These are phyloP conservation scores for Marasmius tenuissimus DNA, from an alignment of 1,284 basidiomycete species.

Conservation along the genomic window DNA sequence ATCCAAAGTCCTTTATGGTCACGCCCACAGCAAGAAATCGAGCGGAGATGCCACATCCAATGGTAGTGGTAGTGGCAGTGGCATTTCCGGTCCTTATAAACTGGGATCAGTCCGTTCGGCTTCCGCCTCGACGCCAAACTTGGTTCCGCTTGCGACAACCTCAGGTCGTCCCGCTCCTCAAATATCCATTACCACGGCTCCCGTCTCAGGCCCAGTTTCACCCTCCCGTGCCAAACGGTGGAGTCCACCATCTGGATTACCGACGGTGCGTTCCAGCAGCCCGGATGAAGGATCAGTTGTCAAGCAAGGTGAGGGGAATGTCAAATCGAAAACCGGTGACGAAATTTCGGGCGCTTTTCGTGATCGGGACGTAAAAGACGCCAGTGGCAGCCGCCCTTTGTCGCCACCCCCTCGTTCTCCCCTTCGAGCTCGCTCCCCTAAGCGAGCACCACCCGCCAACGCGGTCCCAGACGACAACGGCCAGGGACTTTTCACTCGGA, in stretches of 20 bases:
- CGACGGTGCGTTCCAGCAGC: constrained; percentile 55
- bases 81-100: constrained; percentile 16
- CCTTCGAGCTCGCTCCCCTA: constrained; percentile 39
- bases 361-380: constrained; percentile 30
- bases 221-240: constrained; percentile 41
- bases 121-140: constrained; percentile 65
- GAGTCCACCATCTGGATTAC: constrained; percentile 53
- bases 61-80: constrained; percentile 9
- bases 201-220: constrained; percentile 27
- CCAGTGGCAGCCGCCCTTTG: constrained; percentile 31
- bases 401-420: constrained; percentile 55
- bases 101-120: constrained; percentile 28
- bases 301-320: constrained; percentile 15
- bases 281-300: constrained; percentile 35
- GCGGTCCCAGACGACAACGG: constrained; percentile 19
- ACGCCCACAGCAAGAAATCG: constrained; percentile 24
- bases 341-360: constrained; percentile 5
- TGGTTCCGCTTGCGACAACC: constrained; percentile 31
- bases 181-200: constrained; percentile 3
- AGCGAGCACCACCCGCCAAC: constrained; percentile 16
- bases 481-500: constrained; percentile 32
- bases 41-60: background rate
- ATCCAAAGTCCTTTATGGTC: constrained; percentile 44
- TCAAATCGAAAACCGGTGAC: constrained; percentile 12
- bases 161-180: constrained; percentile 12